Base-by-base conservation (phyloP, 1,284 basidiomycete genomes). In the Heliocybe sulcata region DNA sequence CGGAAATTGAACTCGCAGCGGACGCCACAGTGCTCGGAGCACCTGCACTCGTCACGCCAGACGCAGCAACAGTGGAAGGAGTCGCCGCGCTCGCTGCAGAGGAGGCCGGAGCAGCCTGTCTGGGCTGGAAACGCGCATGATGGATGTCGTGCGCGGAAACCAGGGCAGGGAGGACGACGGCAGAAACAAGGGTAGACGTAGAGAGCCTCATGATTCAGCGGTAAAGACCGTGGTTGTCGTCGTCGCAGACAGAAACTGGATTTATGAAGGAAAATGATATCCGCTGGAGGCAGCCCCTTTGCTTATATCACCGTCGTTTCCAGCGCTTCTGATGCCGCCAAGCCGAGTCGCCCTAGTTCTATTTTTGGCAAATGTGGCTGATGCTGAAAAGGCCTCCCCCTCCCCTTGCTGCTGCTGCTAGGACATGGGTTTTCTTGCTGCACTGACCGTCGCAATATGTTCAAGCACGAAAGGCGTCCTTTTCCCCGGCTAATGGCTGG, bases 181-280 rank as follows among this genome's bases (percentile, higher is more conserved):
- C 60, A 45, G 67, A 65, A 55, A 72, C 53, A 38, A 64, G 42
- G 45, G 35, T 55, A 45, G 50, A 31, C 23, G 57, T 49, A 35
- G 60, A 52, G 52, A 65, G 54, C 65, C 69, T 75, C 75, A 77
- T 77, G 63, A 55, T 60, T n/a, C n/a, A n/a, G 56, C 51, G 59
- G 42, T 57, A 68, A 63, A 47, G 53, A 62, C 53, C 29, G 57
- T 55, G 54, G 51, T 49, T 11, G 47, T 49, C 23, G 47, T 22
- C 23, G 47, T 49, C 23, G 51, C 33, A 4, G 33, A 26, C 9
- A 33, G 33, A 52, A 35, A 52, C n/a, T 4, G 38, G 4, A 9
- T 42, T 42, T 42, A 42, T 20, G 38, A 42, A 3, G 38, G 38
- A 42, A 42, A 42, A 42, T 42, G 38, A 42, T 6, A 42, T 16